Base-by-base conservation (phyloP, 2,329 filamentous ascomycete genomes). In the Aspergillus sp. region DNA sequence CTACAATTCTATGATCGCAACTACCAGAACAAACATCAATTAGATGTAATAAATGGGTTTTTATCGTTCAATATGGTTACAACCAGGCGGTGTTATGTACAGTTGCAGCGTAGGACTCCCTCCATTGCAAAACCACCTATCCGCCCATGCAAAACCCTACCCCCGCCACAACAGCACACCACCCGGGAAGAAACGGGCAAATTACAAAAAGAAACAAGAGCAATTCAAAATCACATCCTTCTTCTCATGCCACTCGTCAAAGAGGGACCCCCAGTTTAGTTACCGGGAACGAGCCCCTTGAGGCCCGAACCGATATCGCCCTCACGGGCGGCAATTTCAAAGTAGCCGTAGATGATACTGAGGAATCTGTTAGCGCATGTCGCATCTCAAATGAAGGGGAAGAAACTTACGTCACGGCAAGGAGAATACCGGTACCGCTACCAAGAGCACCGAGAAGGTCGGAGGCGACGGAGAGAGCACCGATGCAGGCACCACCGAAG, bases 301-400 rank as follows among this genome's bases (percentile, higher is more conserved):
- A 88, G 77, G 62, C 90, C 90, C 56, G 86, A 67, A 51, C 75
- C 83, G 75, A 97, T 87, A 73, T 99, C 94, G 66, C 94, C 94
- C 77, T 99, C 94, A 79, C 96, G 96, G 67, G 95, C 95, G 20
- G 94, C 94, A 68, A 99, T 99, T 76, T 99, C 94, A 68, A 99
- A 99, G 80, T 99, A 99, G 60, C 92, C 90, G 76, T 99, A 99
- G 76, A 99, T 99, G 73, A 99, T 99, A 57, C 90, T 95, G 64
- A 14, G 20, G 14, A 41, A 14, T 14, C 73, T 67, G 71, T 76
- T 55, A 60, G 57, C 35, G 35, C 35, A 17, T n/a, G 35, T 38
- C 6, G 49, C 2, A 50, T 44, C 16, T 2, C 16, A 13, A 13
- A 42, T 19, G 5, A 22, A 42, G 11, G 11, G 11, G 10, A 11